These are phyloP conservation scores for Mycogone perniciosa DNA, from an alignment of 2,329 filamentous ascomycete genomes.

Conservation along the genomic window DNA sequence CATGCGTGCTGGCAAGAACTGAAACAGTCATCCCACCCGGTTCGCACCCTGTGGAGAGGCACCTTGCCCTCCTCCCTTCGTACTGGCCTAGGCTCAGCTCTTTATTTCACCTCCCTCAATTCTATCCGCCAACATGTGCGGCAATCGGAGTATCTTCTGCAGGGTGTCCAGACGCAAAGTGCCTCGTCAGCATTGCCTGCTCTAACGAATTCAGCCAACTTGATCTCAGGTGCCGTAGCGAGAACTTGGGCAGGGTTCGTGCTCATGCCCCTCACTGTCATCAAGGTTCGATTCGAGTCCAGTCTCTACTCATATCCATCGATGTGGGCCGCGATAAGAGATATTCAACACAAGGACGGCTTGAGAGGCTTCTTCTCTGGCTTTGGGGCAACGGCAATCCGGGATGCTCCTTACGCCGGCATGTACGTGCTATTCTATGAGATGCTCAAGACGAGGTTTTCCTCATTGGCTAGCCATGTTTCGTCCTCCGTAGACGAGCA, in stretches of 20 bases:
- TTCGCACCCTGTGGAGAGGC: conserved; percentile 82
- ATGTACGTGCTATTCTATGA: conserved; percentile 95
- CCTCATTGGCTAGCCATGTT: conserved; percentile 17
- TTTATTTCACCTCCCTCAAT: conserved; percentile 91
- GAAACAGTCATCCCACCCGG: conserved; percentile 52
- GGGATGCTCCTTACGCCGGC: conserved; percentile 95
- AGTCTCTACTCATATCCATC: conserved; percentile 79
- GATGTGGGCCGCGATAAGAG: conserved; percentile 61
- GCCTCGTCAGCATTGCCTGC: conserved; percentile 70
- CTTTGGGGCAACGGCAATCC: conserved; percentile 85
- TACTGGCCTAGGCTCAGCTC: conserved; percentile 84
- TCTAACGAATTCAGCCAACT: conserved; percentile 76
- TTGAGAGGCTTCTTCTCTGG: conserved; percentile 83
- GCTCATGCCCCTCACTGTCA: conserved; percentile 91
- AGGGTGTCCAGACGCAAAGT: conserved; percentile 17
- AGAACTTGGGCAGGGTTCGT: conserved; percentile 82
- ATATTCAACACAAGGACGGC: conserved; percentile 70
- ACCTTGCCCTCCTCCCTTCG: conserved; percentile 88
- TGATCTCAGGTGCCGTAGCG: conserved; percentile 76
- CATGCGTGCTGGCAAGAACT: conserved; percentile 24
- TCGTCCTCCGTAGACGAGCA: conserved; percentile 12
- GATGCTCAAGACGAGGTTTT: conserved; percentile 62
- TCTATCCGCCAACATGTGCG: conserved; percentile 63
- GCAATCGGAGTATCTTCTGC: conserved; percentile 20
- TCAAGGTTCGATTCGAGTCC: conserved; percentile 94